Evolutionary conservation across 2,329 filamentous ascomycete genomes (phyloP).

Genomic region (Alternaria burnsii): DNA sequence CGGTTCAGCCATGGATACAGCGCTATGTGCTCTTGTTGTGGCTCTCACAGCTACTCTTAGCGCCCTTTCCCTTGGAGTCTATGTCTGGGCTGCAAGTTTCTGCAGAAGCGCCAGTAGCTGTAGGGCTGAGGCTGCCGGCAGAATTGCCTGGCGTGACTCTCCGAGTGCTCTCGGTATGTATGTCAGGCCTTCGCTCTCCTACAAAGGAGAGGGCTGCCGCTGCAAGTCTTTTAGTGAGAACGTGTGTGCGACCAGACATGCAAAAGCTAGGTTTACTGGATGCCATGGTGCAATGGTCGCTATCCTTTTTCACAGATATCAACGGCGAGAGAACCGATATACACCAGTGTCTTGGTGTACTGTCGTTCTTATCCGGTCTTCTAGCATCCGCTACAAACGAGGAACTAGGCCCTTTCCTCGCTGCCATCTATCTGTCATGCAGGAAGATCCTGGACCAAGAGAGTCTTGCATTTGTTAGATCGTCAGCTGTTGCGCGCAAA

Average conservation of each 20-base stretch:
- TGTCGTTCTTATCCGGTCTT: constrained; percentile 82
- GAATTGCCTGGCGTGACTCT: constrained; percentile 74
- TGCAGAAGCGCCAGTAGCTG: constrained; percentile 36
- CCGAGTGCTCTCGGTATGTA: constrained; percentile 74
- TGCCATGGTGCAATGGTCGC: constrained; percentile 74
- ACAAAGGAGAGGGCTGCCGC: constrained; percentile 92
- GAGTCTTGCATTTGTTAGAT: constrained; percentile 65
- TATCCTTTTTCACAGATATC: constrained; percentile 65
- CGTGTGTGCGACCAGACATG: constrained; percentile 89
- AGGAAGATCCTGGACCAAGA: constrained; percentile 66
- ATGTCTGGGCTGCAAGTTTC: constrained; percentile 68
- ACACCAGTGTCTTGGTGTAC: constrained; percentile 79
- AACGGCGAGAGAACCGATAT: constrained; percentile 60
- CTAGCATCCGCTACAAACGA: constrained; percentile 75
- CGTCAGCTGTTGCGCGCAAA: constrained; percentile 83
- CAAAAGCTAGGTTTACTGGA: constrained; percentile 75
- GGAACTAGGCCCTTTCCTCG: constrained; percentile 74
- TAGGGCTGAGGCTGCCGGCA: constrained; percentile 64
- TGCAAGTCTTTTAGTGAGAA: constrained; percentile 79
- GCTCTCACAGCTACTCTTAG: constrained; percentile 66
- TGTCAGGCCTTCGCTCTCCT: constrained; percentile 74
- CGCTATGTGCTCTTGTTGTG: constrained; percentile 87
- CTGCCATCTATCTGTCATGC: constrained; percentile 70
- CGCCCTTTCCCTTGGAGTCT: constrained; percentile 88
- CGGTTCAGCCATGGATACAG: constrained; percentile 74